Evolutionary conservation across 2,329 filamentous ascomycete genomes (phyloP).

Genomic region (Pseudogymnoascus sp.): DNA sequence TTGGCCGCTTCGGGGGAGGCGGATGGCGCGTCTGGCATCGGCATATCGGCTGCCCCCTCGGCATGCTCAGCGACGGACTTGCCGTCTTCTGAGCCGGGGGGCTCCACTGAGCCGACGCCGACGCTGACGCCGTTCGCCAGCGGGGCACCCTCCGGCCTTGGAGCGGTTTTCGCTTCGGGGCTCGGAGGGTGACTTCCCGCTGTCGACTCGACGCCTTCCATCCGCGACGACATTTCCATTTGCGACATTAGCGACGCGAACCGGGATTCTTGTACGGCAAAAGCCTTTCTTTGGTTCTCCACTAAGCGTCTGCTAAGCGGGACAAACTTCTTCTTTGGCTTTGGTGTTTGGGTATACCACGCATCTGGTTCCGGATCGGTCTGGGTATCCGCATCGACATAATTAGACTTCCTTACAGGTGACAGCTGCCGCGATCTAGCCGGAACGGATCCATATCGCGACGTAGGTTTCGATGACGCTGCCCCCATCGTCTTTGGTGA

Average conservation of each 20-base stretch:
- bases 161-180: slow-evolving; percentile 16
- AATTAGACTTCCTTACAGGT: slow-evolving; percentile 16
- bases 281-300: slow-evolving; percentile 22
- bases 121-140: not conserved
- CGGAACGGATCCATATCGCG: slow-evolving; percentile 13
- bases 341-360: slow-evolving; percentile 23
- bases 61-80: slow-evolving; percentile 1
- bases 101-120: not conserved
- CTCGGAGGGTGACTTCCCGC: slow-evolving; percentile 11
- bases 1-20: slow-evolving; percentile 20
- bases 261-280: slow-evolving; percentile 14
- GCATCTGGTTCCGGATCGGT: slow-evolving; percentile 24
- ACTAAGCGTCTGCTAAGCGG: slow-evolving; percentile 24
- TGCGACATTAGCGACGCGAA: not conserved
- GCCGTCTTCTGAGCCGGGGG: not conserved
- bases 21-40: slow-evolving; percentile 22
- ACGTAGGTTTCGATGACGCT: slow-evolving; percentile 16
- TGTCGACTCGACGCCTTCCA: slow-evolving; percentile 5
- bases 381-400: slow-evolving; percentile 24
- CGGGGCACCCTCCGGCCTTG: not conserved
- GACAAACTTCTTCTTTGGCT: slow-evolving; percentile 20
- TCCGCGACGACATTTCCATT: slow-evolving; percentile 12
- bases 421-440: slow-evolving; percentile 20
- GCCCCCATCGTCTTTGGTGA: slow-evolving; percentile 21
- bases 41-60: slow-evolving; percentile 17